Conservation (phyloP, 192 early-diverging fungal species). For the Chytriomyces sp. region DNA sequence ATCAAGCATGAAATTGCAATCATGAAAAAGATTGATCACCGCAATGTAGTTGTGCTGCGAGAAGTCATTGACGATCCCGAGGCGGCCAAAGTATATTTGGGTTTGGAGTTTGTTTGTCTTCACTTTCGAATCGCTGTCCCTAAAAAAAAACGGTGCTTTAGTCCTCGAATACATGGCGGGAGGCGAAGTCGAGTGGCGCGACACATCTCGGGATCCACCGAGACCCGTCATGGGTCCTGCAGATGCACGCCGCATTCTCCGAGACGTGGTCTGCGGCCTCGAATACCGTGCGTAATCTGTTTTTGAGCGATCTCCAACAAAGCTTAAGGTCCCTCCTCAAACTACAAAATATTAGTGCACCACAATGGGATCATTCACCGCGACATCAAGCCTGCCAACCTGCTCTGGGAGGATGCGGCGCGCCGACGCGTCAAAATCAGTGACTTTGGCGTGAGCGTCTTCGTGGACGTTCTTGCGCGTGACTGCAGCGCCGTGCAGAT, state of each 20-base stretch:
- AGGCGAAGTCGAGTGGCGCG: slow-evolving; percentile 89
- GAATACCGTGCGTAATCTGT: slow-evolving; percentile 74
- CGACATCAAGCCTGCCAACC: slow-evolving; percentile 97
- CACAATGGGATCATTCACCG: slow-evolving; percentile 95
- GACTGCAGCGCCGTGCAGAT: slow-evolving; percentile 57
- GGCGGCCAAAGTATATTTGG: slow-evolving; percentile 89
- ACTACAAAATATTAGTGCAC: slow-evolving; percentile 64
- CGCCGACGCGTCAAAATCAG: slow-evolving; percentile 83
- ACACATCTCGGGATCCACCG: slow-evolving; percentile 35
- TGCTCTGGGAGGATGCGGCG: slow-evolving; percentile 73
- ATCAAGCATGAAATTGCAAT: slow-evolving; percentile 95
- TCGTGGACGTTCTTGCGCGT: slow-evolving; percentile 47
- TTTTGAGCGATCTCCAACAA: neutral
- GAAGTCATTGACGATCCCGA: slow-evolving; percentile 96
- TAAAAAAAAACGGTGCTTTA: slow-evolving; percentile 1
- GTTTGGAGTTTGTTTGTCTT: slow-evolving; percentile 51
- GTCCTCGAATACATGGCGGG: slow-evolving; percentile 90
- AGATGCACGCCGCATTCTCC: slow-evolving; percentile 78
- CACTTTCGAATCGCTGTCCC: slow-evolving; percentile 9
- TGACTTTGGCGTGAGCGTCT: slow-evolving; percentile 97
- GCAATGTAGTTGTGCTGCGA: slow-evolving; percentile 83
- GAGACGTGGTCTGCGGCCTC: slow-evolving; percentile 86
- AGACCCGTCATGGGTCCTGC: slow-evolving; percentile 65
- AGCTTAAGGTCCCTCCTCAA: neutral
- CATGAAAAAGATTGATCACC: slow-evolving; percentile 91